Evolutionary conservation across 2,329 filamentous ascomycete genomes (phyloP).

Genomic region (Colletotrichum spinosum): DNA sequence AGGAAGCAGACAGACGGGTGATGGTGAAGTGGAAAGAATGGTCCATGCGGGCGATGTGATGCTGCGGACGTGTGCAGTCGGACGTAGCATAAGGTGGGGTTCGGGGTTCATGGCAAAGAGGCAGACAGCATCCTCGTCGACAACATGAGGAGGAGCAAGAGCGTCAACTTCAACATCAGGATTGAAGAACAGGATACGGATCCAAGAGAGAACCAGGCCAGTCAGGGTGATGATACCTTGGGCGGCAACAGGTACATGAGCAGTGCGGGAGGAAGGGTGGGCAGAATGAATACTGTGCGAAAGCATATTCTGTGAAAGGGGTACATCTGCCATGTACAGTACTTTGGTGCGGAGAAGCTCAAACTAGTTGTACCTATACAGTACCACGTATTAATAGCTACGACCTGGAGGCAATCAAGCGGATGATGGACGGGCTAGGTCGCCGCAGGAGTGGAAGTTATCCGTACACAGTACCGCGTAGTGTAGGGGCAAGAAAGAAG

Average conservation of each 20-base stretch:
- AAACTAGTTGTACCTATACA: slow-evolving; percentile 51
- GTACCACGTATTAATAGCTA: slow-evolving; percentile 46
- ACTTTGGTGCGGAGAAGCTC: slow-evolving; percentile 48
- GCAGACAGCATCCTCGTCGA: too few species aligned
- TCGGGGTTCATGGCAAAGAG: not conserved
- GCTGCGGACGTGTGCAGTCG: too few species aligned
- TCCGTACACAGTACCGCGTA: too few species aligned
- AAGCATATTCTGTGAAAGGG: slow-evolving; percentile 20
- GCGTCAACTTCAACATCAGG: too few species aligned
- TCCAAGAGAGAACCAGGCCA: too few species aligned
- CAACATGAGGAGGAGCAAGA: too few species aligned
- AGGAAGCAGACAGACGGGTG: not conserved
- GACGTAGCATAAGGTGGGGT: slow-evolving; percentile 1
- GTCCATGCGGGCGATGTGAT: too few species aligned
- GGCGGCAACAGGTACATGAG: slow-evolving; percentile 11
- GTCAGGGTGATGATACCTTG: not conserved
- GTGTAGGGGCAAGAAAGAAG: too few species aligned
- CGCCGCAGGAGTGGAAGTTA: too few species aligned
- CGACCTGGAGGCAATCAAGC: slow-evolving; percentile 12
- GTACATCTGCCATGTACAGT: slow-evolving; percentile 52
- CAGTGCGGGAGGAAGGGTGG: slow-evolving; percentile 1
- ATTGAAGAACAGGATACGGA: too few species aligned
- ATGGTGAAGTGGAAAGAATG: too few species aligned
- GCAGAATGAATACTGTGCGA: slow-evolving; percentile 51
- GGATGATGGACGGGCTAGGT: not conserved